A percentile compares a stretch with the other conserved stretches of the same genome.
phyloP scores from a whole-genome alignment of 2,329 filamentous ascomycete species.

The Monilinia polystroma region DNA sequence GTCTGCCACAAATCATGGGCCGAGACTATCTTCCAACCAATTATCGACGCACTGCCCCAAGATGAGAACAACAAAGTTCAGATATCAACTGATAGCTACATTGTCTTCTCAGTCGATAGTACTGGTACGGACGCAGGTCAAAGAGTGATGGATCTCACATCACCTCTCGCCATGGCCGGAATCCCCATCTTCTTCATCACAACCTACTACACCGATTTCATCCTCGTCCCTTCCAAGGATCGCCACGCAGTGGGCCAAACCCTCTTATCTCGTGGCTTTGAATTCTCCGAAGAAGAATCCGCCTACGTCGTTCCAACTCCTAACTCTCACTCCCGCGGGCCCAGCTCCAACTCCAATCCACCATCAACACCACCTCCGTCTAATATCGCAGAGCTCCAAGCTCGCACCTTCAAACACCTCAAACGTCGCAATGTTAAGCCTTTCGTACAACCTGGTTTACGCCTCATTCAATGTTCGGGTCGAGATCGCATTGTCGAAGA shows the following conservation, averaged over 20 bases:
- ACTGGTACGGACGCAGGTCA: slow-evolving; percentile 89
- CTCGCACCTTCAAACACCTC: slow-evolving; percentile 80
- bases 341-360: slow-evolving; percentile 46
- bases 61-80: slow-evolving; percentile 57
- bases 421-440: slow-evolving; percentile 73
- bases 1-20: slow-evolving; percentile 80
- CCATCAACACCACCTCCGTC: slow-evolving; percentile 75
- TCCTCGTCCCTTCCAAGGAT: slow-evolving; percentile 78
- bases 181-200: slow-evolving; percentile 99
- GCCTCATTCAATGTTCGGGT: slow-evolving; percentile 80
- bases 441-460: slow-evolving; percentile 64
- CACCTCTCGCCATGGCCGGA: slow-evolving; percentile 83
- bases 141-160: slow-evolving; percentile 86
- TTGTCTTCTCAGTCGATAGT: slow-evolving; percentile 85
- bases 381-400: slow-evolving; percentile 75
- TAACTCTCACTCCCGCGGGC: slow-evolving; percentile 39
- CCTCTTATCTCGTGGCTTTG: slow-evolving; percentile 76
- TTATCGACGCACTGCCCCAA: slow-evolving; percentile 62
- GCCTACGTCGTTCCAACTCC: slow-evolving; percentile 58
- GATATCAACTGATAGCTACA: slow-evolving; percentile 80
- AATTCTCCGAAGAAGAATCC: slow-evolving; percentile 72
- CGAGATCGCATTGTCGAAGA: slow-evolving; percentile 40
- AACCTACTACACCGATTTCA: slow-evolving; percentile 96
- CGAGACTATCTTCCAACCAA: slow-evolving; percentile 70
- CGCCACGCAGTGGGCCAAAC: slow-evolving; percentile 73